Conservation (phyloP, 352 stramenopile species). For the Globisporangium sylvaticum region DNA sequence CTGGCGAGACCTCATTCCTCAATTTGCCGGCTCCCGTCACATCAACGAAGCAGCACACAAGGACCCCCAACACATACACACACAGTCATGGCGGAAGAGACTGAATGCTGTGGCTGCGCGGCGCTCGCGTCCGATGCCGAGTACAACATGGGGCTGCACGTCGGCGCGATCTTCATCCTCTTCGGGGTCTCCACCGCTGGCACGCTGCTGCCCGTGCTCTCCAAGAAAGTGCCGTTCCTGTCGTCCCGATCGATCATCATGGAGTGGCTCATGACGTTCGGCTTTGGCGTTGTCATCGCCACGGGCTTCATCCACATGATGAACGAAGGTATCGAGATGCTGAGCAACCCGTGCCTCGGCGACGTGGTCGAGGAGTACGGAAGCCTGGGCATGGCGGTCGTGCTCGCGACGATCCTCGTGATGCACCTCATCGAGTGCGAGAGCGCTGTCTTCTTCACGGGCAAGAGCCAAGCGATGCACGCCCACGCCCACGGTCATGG, state of each 20-base stretch:
- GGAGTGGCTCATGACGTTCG: conserved; percentile 52
- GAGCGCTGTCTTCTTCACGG: conserved; percentile 16
- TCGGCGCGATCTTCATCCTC: conserved; percentile 49
- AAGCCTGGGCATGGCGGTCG: conserved; percentile 43
- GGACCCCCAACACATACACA: too few relatives aligned
- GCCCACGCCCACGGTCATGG: too few relatives aligned
- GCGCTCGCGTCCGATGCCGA: too few relatives aligned
- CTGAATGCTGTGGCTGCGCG: too few relatives aligned
- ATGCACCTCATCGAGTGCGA: conserved; percentile 71
- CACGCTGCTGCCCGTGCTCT: conserved; percentile 43
- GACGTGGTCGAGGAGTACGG: conserved; percentile 26
- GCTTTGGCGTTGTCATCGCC: conserved; percentile 62
- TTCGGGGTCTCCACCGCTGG: conserved; percentile 40
- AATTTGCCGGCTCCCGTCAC: too few relatives aligned
- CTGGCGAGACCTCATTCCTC: too few relatives aligned
- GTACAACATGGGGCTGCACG: conserved; percentile 23
- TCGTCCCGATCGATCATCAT: conserved; percentile 28
- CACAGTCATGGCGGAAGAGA: too few relatives aligned
- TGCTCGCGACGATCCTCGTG: conserved; percentile 56
- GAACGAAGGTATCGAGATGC: conserved; percentile 49
- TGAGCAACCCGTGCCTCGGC: conserved; percentile 54
- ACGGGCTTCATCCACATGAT: conserved; percentile 78
- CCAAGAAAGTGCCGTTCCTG: conserved; percentile 31
- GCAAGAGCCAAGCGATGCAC: too few relatives aligned
- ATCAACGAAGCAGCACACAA: too few relatives aligned